Percentiles rank a stretch among this genome's conserved stretches.
Evolutionary conservation across 306 rosid species (phyloP).

Genomic region (Lotus japonicus): DNA sequence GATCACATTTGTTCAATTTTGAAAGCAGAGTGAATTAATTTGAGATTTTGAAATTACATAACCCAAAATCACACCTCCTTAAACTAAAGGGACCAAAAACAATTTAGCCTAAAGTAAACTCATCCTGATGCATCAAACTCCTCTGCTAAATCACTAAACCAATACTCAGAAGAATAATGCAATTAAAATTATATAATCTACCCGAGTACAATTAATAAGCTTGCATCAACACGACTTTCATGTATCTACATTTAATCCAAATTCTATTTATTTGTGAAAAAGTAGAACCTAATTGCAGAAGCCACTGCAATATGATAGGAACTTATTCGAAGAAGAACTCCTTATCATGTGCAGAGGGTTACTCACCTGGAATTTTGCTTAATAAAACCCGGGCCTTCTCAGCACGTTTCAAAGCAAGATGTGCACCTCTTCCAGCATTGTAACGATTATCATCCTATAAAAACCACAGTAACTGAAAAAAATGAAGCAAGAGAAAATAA

Average conservation of each 20-base stretch:
- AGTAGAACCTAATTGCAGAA: not conserved
- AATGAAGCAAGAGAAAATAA: not conserved
- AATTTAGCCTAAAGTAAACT: not conserved
- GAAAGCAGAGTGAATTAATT: no score
- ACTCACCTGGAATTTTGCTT: conserved; percentile 60
- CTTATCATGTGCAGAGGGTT: not conserved
- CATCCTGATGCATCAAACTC: not conserved
- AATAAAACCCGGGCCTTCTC: conserved; percentile 67
- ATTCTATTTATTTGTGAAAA: not conserved
- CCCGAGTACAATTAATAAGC: not conserved
- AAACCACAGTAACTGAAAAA: not conserved
- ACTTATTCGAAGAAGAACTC: not conserved
- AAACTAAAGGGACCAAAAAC: no score
- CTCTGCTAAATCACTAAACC: not conserved
- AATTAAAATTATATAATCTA: not conserved
- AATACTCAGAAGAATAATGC: not conserved
- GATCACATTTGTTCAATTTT: no score
- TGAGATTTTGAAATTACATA: no score
- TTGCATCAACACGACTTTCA: not conserved
- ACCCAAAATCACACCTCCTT: no score
- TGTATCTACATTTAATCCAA: not conserved
- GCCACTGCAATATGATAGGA: not conserved
- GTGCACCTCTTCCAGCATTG: conserved; percentile 71
- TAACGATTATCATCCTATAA: conserved; percentile 73
- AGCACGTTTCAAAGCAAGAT: conserved; percentile 66